Base-by-base conservation (phyloP, 192 early-diverging fungal species). In the Haplosporangium gracile region DNA sequence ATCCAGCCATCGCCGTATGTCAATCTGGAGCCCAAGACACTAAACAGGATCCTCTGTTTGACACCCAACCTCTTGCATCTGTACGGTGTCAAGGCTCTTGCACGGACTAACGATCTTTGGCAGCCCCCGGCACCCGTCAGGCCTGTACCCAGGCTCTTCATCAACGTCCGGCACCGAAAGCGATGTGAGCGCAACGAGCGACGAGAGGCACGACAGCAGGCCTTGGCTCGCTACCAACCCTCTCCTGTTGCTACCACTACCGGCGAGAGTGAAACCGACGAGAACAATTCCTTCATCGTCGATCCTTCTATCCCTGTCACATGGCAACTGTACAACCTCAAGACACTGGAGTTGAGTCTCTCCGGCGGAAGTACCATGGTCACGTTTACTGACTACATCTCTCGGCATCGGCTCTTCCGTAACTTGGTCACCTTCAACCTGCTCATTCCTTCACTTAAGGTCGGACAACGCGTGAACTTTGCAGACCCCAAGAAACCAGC, bases 41-140 rank as follows among this genome's bases (percentile, higher is more conserved):
- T 77, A 16, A 49, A 49, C 32, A 13, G 32, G n/a, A 32, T 77
- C 42, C 43, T 77, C 26, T 43, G 76, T 34, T 8, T 34, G 40
- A 77, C 65, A 0, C 76, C 76, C 18, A 68, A 69, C 22, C 76
- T 77, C 39, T 42, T 68, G 43, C 76, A 68, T 2, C 43, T 77
- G 29, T 11, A 45, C 4, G 22, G 40, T 15, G 0, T 2, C 0
- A 45, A 72, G 3, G 20, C 15, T n/a, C 4, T 13, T 34, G 13
- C 49, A 9, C 6, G 11, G 22, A 45, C 40, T 15, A 4, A 1
- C 10, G 0, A 3, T 26, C 71, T 72, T 26, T 40, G 26, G 20
- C 8, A 45, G n/a, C 43, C 43, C 4, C 71, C 71, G 2, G 71
- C 38, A 5, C 40, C 39, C 22, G 38, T 70, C 24, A 18, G n/a